Percentiles rank a stretch among this genome's conserved stretches.
Evolutionary conservation across 768 basidiomycete genomes (phyloP).

Genomic region (Gloeophyllum trabeum): DNA sequence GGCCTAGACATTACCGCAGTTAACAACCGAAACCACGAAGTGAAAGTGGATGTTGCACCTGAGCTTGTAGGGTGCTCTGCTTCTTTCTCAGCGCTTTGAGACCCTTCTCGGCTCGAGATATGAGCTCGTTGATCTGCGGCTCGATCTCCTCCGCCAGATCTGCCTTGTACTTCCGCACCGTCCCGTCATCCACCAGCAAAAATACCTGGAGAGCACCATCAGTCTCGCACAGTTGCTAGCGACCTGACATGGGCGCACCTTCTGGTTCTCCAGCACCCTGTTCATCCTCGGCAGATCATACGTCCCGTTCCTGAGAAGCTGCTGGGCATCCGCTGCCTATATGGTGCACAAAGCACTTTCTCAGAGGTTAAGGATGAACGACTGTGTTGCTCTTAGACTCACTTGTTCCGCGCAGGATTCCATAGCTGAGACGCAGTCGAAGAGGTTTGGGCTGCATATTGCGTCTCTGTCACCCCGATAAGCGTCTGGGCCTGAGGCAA

Average conservation of each 20-base stretch:
- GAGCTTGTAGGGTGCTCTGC: slow-evolving; percentile 47
- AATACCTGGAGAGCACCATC: slow-evolving; percentile 41
- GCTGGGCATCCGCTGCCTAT: slow-evolving; percentile 59
- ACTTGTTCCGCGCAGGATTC: background rate
- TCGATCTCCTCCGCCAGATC: slow-evolving; percentile 74
- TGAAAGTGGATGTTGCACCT: slow-evolving; percentile 46
- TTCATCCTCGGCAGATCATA: slow-evolving; percentile 63
- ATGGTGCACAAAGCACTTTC: background rate
- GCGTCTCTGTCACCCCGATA: no score
- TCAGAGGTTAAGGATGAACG: background rate
- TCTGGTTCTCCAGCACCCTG: slow-evolving; percentile 54
- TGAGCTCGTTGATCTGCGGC: slow-evolving; percentile 67
- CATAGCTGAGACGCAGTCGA: background rate
- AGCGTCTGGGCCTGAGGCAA: no score
- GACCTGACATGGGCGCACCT: slow-evolving; percentile 27
- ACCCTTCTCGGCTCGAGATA: slow-evolving; percentile 61
- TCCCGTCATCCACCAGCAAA: slow-evolving; percentile 60
- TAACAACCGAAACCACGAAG: background rate
- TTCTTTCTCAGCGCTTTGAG: slow-evolving; percentile 49
- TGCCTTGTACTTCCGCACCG: slow-evolving; percentile 63
- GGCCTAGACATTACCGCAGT: no score
- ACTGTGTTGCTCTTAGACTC: background rate
- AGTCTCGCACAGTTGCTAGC: background rate
- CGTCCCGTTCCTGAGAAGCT: slow-evolving; percentile 58
- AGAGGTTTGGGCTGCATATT: no score